Evolutionary conservation across 192 early-diverging fungal genomes (phyloP), one percentile per base, ranked within the genome.

Genomic region (Coemansia erecta): DNA sequence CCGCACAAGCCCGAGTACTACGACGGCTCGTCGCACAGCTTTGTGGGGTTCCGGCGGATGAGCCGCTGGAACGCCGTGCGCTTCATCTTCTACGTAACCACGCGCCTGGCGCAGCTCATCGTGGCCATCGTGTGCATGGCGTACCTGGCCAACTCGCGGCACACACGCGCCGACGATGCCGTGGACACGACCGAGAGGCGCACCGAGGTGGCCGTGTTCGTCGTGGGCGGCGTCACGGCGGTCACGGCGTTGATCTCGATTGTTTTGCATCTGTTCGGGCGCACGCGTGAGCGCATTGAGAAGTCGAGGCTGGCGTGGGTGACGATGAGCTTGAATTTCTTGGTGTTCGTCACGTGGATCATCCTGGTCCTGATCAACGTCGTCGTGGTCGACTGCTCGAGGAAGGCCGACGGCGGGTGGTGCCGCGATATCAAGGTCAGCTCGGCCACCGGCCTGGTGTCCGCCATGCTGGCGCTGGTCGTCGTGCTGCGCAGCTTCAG

Each of bases 361-460:
- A 54, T 77, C 2, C 18, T 77, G 42, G 68, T 77, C 14, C 64
- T 77, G 19, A 68, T 77, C 53, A 71, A 66, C 45, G 54, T 77
- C 33, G 42, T 77, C n/a, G 68, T 53, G 1, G 64, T 71, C 4
- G 74, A 77, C n/a, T 77, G 74, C 41, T 77, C 74, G 5, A 52
- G 41, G 11, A 63, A 51, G 46, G 41, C 17, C 4, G 68, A 71
- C 11, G 68, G 74, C 21, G 9, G 52, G 19, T 77, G 74, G 74
- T 77, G 74, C 61, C 15, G 35, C 13, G 61, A 69, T 43, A 44
- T 58, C 26, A 77, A 71, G 44, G 43, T 50, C 2, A 63, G 64
- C 8, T 40, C 66, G 74, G 74, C 74, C 13, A 70, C 64, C 0
- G 74, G 56, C 0, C 61, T 77, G 35, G 53, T 77, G n/a, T 77